A percentile compares a stretch with the other conserved stretches of the same genome.
Conservation (phyloP, 2,329 filamentous ascomycete species). For the Hirsutella minnesotensis region DNA sequence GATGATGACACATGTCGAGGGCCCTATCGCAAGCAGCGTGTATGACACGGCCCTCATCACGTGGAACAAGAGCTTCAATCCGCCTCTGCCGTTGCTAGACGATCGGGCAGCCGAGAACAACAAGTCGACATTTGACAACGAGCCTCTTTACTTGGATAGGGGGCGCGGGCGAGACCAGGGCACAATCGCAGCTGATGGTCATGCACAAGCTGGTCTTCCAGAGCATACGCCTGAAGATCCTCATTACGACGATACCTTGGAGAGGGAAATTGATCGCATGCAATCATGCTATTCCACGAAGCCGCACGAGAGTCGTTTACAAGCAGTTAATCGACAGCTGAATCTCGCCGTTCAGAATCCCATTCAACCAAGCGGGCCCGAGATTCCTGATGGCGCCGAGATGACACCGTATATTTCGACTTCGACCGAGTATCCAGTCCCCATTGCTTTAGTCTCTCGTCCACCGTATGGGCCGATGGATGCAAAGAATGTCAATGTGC, state of each 20-base stretch:
- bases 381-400: conserved; percentile 35
- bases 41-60: conserved; percentile 65
- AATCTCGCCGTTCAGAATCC: conserved; percentile 32
- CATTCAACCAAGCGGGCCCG: conserved; percentile 40
- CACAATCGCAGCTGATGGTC: background rate
- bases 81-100: conserved; percentile 5
- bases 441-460: conserved; percentile 61
- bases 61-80: conserved; percentile 48
- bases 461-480: conserved; percentile 54
- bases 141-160: background rate
- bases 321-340: background rate
- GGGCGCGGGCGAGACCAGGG: background rate
- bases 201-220: background rate
- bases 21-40: conserved; percentile 62
- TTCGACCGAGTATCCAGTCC: conserved; percentile 38
- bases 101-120: conserved; percentile 25
- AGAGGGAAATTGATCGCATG: background rate
- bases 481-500: conserved; percentile 47
- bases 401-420: conserved; percentile 54
- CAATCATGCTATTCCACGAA: background rate
- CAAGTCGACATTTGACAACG: background rate
- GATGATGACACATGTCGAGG: conserved; percentile 69
- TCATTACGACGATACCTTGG: background rate
- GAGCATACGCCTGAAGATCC: background rate
- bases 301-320: background rate